Base-by-base conservation (phyloP, 176 grass and related monocot genomes). In the Musa itinerans region DNA sequence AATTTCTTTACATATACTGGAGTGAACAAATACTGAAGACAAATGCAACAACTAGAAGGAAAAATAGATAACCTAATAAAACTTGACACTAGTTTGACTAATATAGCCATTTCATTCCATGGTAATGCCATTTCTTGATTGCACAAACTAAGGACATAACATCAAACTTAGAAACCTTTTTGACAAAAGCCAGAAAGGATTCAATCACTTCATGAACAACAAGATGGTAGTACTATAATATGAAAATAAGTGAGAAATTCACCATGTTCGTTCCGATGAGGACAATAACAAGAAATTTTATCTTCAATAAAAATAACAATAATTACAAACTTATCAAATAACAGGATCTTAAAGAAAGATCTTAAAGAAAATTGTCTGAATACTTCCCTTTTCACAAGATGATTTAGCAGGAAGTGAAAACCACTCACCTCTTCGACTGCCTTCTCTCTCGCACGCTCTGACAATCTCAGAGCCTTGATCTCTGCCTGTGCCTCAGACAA, bases 391-490 rank as follows among this genome's bases (percentile, higher is more conserved):
- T 3, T 34, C 29, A 34, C 29, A 34, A 34, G 29, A 58, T 25
- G 19, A 71, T 26, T n/a, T 10, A 17, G 14, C 19, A 65, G 19
- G 74, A 22, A 63, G 52, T 14, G 52, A 49, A 70, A 24, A 20
- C 13, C 54, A 52, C 78, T 83, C 81, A 99, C 95, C 91, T 99
- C 95, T 76, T 99, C 95, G 3, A 99, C 95, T n/a, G 90, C 95
- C 84, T 99, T 99, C 88, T 99, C 95, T 79, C 91, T 86, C 25
- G 95, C 91, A 82, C 91, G 86, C 83, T 94, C 95, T n/a, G 95
- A 99, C 76, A 99, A 83, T 75, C 91, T 85, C 56, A 94, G 88
- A 5, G 95, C 88, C 11, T 84, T 92, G 75, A 99, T 99, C 86
- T 94, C 95, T 81, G 88, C 81, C 82, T 99, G 89, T 29, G 88